Percentiles rank a stretch among this genome's conserved stretches.
These are phyloP conservation scores for Kalmusia sp. DNA, from an alignment of 2,329 filamentous ascomycete species.

Conservation along the genomic window DNA sequence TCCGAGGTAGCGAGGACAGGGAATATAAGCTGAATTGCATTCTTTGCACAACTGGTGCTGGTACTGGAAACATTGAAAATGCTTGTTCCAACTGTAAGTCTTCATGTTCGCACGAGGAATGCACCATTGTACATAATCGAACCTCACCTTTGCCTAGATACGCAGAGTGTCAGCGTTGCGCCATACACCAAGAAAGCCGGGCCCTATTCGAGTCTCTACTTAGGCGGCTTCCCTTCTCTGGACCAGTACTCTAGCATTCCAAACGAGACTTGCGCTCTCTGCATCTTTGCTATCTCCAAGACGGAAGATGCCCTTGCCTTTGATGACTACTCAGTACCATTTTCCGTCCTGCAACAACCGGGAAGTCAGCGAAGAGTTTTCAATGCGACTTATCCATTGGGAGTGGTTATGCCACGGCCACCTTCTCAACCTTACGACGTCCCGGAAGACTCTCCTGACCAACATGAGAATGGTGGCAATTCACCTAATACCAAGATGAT, in stretches of 20 bases:
- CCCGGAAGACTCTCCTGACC: not conserved
- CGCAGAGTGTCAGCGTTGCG: not conserved
- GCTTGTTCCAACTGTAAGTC: slow-evolving; percentile 15
- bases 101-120: not conserved
- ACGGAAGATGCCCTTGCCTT: not conserved
- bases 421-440: not conserved
- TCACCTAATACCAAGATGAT: slow-evolving; percentile 1
- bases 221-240: slow-evolving; percentile 1
- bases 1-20: not conserved
- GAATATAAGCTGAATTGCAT: slow-evolving; percentile 8
- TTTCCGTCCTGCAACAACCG: slow-evolving; percentile 2
- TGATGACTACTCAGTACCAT: slow-evolving; percentile 9
- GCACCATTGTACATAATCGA: too few relatives aligned
- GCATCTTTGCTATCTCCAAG: slow-evolving; percentile 4
- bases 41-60: slow-evolving; percentile 3
- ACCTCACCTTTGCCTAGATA: not conserved
- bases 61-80: not conserved
- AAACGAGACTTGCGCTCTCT: slow-evolving; percentile 7
- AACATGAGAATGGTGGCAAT: not conserved
- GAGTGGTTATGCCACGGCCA: not conserved
- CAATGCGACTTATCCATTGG: slow-evolving; percentile 5
- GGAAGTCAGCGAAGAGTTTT: not conserved
- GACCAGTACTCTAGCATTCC: not conserved
- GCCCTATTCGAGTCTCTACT: not conserved
- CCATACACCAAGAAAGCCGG: not conserved